These are phyloP conservation scores for Cichorium intybus DNA, from an alignment of 140 eudicot genomes.

Conservation along the genomic window DNA sequence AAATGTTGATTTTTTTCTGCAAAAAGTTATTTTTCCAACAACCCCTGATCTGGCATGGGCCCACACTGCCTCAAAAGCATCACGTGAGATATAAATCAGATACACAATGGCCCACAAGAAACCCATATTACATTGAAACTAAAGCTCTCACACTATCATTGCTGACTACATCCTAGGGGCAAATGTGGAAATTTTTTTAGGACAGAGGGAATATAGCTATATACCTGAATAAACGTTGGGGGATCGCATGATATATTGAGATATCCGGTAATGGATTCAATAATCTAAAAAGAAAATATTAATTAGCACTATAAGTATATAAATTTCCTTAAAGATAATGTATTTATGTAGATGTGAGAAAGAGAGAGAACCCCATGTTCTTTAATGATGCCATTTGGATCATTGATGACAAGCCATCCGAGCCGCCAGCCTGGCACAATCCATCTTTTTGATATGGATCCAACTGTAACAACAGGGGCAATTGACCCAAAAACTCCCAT, in stretches of 20 bases:
- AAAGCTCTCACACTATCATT: too few relatives aligned
- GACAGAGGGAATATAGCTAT: too few relatives aligned
- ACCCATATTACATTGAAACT: too few relatives aligned
- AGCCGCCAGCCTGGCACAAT: slow-evolving; percentile 95
- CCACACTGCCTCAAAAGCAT: too few relatives aligned
- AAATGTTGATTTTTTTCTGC: neutral
- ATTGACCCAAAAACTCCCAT: slow-evolving; percentile 42
- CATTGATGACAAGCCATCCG: slow-evolving; percentile 90
- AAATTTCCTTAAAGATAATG: neutral
- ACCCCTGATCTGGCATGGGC: too few relatives aligned
- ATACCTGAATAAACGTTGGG: slow-evolving; percentile 77
- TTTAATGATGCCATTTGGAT: slow-evolving; percentile 58
- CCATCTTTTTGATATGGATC: slow-evolving; percentile 92
- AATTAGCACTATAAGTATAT: neutral
- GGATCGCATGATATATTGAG: slow-evolving; percentile 54
- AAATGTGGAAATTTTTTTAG: neutral
- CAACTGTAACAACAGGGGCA: slow-evolving; percentile 70
- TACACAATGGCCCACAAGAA: too few relatives aligned
- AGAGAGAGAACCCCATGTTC: slow-evolving; percentile 52
- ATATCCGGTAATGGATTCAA: slow-evolving; percentile 51
- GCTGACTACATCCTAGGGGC: too few relatives aligned
- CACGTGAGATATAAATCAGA: neutral
- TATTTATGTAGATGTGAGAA: slow-evolving; percentile 5
- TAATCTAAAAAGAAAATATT: slow-evolving; percentile 36
- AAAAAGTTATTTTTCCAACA: too few relatives aligned